Evolutionary conservation across 2,329 filamentous ascomycete species (phyloP).

Genomic region (Paecilomyces dactylethromorphus): DNA sequence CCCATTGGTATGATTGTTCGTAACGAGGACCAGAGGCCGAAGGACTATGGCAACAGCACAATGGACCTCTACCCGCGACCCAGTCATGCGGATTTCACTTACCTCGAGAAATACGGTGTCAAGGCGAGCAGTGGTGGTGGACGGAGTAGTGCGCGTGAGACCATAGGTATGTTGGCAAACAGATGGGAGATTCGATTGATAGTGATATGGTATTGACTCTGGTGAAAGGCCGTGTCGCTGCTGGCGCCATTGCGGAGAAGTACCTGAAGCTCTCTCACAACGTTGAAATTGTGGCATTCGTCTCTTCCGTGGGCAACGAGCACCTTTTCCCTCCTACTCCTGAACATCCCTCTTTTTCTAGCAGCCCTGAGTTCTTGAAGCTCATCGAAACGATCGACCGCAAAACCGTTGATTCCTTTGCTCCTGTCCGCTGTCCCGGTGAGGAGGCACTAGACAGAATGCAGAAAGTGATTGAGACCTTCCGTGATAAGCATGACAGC

Average conservation of each 20-base stretch:
- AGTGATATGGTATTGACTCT: not conserved
- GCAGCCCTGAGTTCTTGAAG: constrained; percentile 71
- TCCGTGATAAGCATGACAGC: constrained; percentile 72
- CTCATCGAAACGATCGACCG: constrained; percentile 68
- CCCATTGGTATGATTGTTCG: constrained; percentile 81
- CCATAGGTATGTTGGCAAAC: constrained; percentile 57
- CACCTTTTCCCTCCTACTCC: constrained; percentile 68
- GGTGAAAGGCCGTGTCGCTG: constrained; percentile 65
- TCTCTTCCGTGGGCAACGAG: constrained; percentile 73
- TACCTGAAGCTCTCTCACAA: constrained; percentile 75
- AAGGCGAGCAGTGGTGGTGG: constrained; percentile 88
- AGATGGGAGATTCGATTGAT: not conserved
- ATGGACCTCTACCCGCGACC: constrained; percentile 90
- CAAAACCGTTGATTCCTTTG: constrained; percentile 69
- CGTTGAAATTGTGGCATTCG: constrained; percentile 87
- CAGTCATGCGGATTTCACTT: constrained; percentile 93
- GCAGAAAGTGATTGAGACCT: constrained; percentile 71
- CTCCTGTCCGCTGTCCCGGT: constrained; percentile 84
- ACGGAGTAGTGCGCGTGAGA: constrained; percentile 86
- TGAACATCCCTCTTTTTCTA: constrained; percentile 61
- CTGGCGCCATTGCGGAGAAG: constrained; percentile 88
- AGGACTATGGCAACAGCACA: constrained; percentile 83
- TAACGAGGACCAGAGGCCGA: constrained; percentile 88
- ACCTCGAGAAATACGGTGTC: constrained; percentile 93
- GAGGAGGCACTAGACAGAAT: constrained; percentile 59